phyloP scores from a whole-genome alignment of 192 early-diverging fungal genomes.

The Backusella liffmaniae region DNA sequence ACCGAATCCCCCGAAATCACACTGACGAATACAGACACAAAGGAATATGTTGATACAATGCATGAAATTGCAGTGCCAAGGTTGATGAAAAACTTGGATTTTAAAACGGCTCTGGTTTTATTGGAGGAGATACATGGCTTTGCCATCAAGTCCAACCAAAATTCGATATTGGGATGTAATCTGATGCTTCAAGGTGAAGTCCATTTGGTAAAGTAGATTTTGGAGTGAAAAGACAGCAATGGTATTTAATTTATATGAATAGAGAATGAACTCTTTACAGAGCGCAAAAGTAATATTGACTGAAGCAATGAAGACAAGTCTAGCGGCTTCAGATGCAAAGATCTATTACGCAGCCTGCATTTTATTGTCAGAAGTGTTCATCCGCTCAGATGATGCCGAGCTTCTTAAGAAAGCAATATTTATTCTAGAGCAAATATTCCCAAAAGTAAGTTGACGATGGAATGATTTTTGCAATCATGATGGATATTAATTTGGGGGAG shows the following conservation, averaged over 20 bases:
- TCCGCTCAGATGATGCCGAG: neutral
- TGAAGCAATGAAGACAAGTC: conserved; percentile 1
- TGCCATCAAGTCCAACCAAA: neutral
- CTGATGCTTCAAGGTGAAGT: neutral
- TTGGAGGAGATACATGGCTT: conserved; percentile 3
- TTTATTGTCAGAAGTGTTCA: neutral
- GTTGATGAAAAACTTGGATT: neutral
- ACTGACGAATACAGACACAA: neutral
- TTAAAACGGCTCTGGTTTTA: neutral
- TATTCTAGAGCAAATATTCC: neutral
- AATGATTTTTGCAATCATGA: neutral
- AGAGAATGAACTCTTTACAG: neutral
- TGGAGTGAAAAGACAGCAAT: neutral
- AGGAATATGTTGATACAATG: neutral
- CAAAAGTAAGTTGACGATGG: neutral
- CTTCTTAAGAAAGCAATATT: neutral
- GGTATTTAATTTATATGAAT: neutral
- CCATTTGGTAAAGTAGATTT: neutral
- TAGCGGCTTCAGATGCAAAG: neutral
- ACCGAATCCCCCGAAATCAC: neutral
- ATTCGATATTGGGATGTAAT: conserved; percentile 4
- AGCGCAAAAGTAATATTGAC: neutral
- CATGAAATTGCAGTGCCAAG: neutral
- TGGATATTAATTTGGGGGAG: neutral
- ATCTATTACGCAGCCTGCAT: neutral